A percentile compares a stretch with the other conserved stretches of the same genome.
Conservation (phyloP, 495 filamentous ascomycete genomes). For the Neurospora terricola region DNA sequence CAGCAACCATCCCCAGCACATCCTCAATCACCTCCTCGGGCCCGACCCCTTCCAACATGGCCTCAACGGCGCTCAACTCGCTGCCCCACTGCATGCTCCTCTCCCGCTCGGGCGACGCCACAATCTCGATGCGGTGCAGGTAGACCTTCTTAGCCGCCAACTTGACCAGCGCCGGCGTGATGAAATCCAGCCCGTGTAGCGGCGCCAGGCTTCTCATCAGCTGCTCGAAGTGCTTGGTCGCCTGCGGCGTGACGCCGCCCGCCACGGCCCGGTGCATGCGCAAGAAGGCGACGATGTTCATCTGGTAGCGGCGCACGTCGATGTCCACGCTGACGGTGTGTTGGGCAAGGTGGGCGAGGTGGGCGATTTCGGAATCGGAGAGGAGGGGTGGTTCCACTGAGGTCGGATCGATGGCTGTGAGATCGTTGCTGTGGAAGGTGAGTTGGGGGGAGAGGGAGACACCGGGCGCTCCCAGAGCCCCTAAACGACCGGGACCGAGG, state of each 20-base stretch:
- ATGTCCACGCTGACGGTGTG: slow-evolving; percentile 18
- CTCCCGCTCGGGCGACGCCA: slow-evolving; percentile 55
- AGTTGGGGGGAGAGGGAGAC: neutral
- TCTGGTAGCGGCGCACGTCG: slow-evolving; percentile 70
- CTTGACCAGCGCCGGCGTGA: slow-evolving; percentile 73
- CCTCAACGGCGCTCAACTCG: slow-evolving; percentile 55
- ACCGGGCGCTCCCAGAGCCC: neutral
- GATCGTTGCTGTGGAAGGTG: neutral
- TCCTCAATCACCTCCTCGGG: slow-evolving; percentile 77
- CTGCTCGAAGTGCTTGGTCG: slow-evolving; percentile 64
- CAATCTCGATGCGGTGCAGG: slow-evolving; percentile 67
- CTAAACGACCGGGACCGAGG: neutral
- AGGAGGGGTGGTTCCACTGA: slow-evolving; percentile 6
- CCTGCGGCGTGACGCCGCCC: slow-evolving; percentile 64
- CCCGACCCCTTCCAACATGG: slow-evolving; percentile 55
- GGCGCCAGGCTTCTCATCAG: slow-evolving; percentile 66
- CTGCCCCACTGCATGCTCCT: slow-evolving; percentile 92
- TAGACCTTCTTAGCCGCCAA: slow-evolving; percentile 87
- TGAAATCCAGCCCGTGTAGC: slow-evolving; percentile 69
- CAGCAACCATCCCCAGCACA: slow-evolving; percentile 59
- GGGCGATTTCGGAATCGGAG: slow-evolving; percentile 28
- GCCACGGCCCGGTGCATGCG: slow-evolving; percentile 75
- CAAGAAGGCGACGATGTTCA: slow-evolving; percentile 77
- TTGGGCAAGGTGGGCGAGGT: slow-evolving; percentile 22
- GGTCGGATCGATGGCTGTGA: neutral